A percentile compares a stretch with the other conserved stretches of the same genome.
phyloP scores from a whole-genome alignment of 2,329 filamentous ascomycete genomes.

The Ophiostoma himal-ulmi region DNA sequence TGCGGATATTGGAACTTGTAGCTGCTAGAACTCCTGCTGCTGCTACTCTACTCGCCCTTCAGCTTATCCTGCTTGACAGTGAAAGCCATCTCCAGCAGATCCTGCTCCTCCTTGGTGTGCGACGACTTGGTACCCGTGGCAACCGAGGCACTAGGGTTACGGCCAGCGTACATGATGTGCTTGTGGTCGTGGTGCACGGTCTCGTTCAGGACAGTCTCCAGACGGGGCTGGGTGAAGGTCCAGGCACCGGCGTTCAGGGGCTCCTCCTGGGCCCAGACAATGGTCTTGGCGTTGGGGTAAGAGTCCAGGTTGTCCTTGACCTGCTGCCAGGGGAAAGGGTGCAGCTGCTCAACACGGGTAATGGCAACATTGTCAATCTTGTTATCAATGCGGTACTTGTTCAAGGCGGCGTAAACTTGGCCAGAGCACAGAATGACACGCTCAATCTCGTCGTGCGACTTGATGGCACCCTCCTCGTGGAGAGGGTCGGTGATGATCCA shows the following conservation, averaged over 20 bases:
- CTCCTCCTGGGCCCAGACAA: slow-evolving; percentile 97
- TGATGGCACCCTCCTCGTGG: slow-evolving; percentile 70
- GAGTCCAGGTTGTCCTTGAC: slow-evolving; percentile 92
- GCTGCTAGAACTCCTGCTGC: not conserved
- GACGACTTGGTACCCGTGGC: slow-evolving; percentile 85
- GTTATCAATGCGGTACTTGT: slow-evolving; percentile 85
- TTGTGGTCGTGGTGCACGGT: slow-evolving; percentile 89
- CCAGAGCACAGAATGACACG: slow-evolving; percentile 92
- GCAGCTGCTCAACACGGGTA: slow-evolving; percentile 92
- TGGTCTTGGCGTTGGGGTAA: slow-evolving; percentile 96
- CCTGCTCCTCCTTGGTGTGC: slow-evolving; percentile 89
- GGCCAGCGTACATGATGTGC: slow-evolving; percentile 94
- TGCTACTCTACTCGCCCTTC: slow-evolving; percentile 53
- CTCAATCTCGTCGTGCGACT: slow-evolving; percentile 77
- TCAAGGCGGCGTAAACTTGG: slow-evolving; percentile 84
- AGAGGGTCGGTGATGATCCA: slow-evolving; percentile 93
- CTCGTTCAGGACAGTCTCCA: slow-evolving; percentile 92
- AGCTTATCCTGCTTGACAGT: slow-evolving; percentile 62
- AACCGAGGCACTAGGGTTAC: slow-evolving; percentile 86
- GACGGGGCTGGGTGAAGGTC: slow-evolving; percentile 94
- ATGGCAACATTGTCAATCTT: slow-evolving; percentile 86
- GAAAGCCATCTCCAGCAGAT: slow-evolving; percentile 64
- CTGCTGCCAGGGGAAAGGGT: slow-evolving; percentile 98
- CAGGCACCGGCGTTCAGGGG: slow-evolving; percentile 95
- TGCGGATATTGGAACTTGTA: slow-evolving; percentile 11